Conservation (phyloP, 345 rosid species). For the Eucalyptus decipiens region DNA sequence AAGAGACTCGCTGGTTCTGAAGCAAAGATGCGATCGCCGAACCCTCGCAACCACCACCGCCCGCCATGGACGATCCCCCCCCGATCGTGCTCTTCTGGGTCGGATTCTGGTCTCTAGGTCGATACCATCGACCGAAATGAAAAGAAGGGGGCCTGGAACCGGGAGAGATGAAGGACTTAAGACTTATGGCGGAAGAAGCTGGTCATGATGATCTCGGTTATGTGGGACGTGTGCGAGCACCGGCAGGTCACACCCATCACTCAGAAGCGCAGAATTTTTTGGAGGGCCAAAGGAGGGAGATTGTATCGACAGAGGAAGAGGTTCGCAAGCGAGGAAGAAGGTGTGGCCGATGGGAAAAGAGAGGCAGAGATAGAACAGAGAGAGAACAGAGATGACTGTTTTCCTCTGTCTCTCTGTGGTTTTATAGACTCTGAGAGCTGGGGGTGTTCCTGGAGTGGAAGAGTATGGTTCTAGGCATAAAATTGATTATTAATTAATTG, state of each 20-base stretch:
- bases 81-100: slow-evolving; percentile 6
- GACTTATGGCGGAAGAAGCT: slow-evolving; percentile 74
- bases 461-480: neutral
- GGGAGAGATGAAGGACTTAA: neutral
- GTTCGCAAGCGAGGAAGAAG: neutral
- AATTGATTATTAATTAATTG: neutral
- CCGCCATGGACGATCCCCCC: neutral
- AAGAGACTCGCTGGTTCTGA: slow-evolving; percentile 22
- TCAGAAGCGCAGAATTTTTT: slow-evolving; percentile 6
- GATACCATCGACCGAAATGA: neutral
- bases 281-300: neutral
- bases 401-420: neutral
- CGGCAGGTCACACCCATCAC: slow-evolving; percentile 63
- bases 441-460: neutral
- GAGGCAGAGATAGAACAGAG: neutral
- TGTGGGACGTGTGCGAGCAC: slow-evolving; percentile 60
- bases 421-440: neutral
- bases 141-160: neutral
- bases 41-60: neutral
- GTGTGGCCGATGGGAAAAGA: neutral
- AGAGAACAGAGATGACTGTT: neutral
- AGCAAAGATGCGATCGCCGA: slow-evolving; percentile 25
- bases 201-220: slow-evolving; percentile 69
- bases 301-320: neutral
- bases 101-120: neutral